phyloP scores from a whole-genome alignment of 768 basidiomycete species.

The Leccinum uliginosum region DNA sequence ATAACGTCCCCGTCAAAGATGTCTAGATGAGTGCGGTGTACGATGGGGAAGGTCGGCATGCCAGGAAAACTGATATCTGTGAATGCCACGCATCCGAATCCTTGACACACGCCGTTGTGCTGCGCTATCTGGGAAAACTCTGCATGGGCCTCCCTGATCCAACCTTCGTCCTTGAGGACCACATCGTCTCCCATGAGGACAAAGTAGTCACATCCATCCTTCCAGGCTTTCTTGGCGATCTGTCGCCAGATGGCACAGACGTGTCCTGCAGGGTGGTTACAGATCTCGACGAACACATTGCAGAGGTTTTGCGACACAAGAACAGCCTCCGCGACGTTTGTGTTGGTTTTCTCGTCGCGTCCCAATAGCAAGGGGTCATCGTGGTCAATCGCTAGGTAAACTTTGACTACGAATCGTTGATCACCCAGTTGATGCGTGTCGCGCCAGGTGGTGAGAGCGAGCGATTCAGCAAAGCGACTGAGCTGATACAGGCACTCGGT shows the following conservation, averaged over 20 bases:
- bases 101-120: slow-evolving; percentile 32
- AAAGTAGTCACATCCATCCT: slow-evolving; percentile 46
- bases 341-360: slow-evolving; percentile 4
- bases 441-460: slow-evolving; percentile 43
- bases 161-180: slow-evolving; percentile 44
- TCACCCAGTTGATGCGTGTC: slow-evolving; percentile 34
- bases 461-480: slow-evolving; percentile 38
- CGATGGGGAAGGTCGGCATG: slow-evolving; percentile 59
- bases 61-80: slow-evolving; percentile 52
- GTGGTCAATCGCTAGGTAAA: slow-evolving; percentile 53
- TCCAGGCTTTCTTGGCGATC: slow-evolving; percentile 44
- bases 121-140: slow-evolving; percentile 36
- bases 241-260: slow-evolving; percentile 54
- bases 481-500: slow-evolving; percentile 41
- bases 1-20: slow-evolving; percentile 49
- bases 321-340: slow-evolving; percentile 34
- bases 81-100: slow-evolving; percentile 57
- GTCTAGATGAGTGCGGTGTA: slow-evolving; percentile 53
- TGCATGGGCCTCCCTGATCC: slow-evolving; percentile 42
- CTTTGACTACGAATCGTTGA: slow-evolving; percentile 31
- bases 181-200: slow-evolving; percentile 56
- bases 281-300: slow-evolving; percentile 34
- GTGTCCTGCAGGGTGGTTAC: slow-evolving; percentile 40
- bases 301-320: slow-evolving; percentile 36
- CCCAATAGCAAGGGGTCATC: slow-evolving; percentile 41